Base-by-base conservation (phyloP, 148 eudicot species). In the Amaranthus cruentus region DNA sequence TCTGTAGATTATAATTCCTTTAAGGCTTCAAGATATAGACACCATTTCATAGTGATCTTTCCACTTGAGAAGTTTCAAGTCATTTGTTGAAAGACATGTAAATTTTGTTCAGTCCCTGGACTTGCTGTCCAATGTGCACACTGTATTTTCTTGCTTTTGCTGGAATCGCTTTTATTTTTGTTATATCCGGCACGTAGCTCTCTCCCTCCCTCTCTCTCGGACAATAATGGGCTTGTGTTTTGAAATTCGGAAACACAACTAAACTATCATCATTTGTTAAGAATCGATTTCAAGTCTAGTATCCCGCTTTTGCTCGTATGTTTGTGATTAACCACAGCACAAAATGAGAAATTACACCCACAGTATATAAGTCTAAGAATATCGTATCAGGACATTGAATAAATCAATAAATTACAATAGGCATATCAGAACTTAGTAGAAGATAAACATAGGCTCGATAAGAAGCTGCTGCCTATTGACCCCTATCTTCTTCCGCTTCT, bases 361-460 rank as follows among this genome's bases (percentile, higher is more conserved):
- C 68, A 73, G 53, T 43, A 64, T 55, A 65, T 70, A 38, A 3
- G 43, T 51, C 6, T 75, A 79, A 70, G 67, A 62, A 75, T 48
- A 67, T 28, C 38, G 38, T 28, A 28, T 28, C 38, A 28, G 38
- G 38, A 28, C 2, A 28, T 28, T 28, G 38, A 28, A 28, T 28
- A 28, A 28, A 28, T 28, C 38, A 28, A 28, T 28, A 28, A 28
- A 28, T 10, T 10, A 28, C 56, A 57, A 75, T 48, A 67, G 57
- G 15, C 58, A 64, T 46, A 21, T 56, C 12, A 44, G 44, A 7
- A 55, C 7, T 50, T 43, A 21, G 15, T 42, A 42, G 21, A 47
- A 55, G 10, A 63, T 6, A 58, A 74, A n/a, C 12, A 28, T 51
- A 9, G 38, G 47, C 58, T 66, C 21, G 59, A 57, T 43, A 43